phyloP scores from a whole-genome alignment of 108 stramenopile species.

The Ochromonas danica region DNA sequence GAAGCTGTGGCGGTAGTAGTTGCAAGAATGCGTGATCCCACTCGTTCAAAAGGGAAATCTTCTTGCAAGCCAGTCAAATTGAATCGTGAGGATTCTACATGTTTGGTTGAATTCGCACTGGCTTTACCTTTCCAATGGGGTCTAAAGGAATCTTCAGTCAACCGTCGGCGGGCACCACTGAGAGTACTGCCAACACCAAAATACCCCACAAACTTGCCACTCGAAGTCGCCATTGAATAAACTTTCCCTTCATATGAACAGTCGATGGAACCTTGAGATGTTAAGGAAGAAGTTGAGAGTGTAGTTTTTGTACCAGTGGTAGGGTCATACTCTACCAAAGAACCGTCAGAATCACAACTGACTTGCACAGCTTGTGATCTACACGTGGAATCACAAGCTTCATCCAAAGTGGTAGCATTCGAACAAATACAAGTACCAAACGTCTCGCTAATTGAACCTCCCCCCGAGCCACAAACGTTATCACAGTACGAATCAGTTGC shows the following conservation, averaged over 20 bases:
- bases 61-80: neutral
- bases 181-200: slow-evolving; percentile 21
- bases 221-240: slow-evolving; percentile 25
- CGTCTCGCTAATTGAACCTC: slow-evolving; percentile 39
- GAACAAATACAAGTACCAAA: slow-evolving; percentile 62
- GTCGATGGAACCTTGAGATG: slow-evolving; percentile 19
- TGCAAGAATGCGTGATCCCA: neutral
- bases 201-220: slow-evolving; percentile 9
- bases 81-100: too few species aligned
- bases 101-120: too few species aligned
- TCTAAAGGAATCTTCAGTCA: neutral
- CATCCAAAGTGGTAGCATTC: slow-evolving; percentile 44
- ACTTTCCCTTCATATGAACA: slow-evolving; percentile 30
- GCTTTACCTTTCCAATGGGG: too few species aligned
- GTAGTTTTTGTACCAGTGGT: neutral
- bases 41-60: neutral
- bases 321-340: neutral
- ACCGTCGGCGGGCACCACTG: neutral
- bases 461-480: slow-evolving; percentile 39
- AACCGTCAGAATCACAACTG: slow-evolving; percentile 39
- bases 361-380: slow-evolving; percentile 33
- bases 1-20: slow-evolving; percentile 10
- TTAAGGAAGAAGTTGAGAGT: neutral
- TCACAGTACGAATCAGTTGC: slow-evolving; percentile 38
- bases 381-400: slow-evolving; percentile 52